A percentile compares a stretch with the other conserved stretches of the same genome.
Evolutionary conservation across 345 rosid species (phyloP).

Genomic region (Eucalyptus curtisii): DNA sequence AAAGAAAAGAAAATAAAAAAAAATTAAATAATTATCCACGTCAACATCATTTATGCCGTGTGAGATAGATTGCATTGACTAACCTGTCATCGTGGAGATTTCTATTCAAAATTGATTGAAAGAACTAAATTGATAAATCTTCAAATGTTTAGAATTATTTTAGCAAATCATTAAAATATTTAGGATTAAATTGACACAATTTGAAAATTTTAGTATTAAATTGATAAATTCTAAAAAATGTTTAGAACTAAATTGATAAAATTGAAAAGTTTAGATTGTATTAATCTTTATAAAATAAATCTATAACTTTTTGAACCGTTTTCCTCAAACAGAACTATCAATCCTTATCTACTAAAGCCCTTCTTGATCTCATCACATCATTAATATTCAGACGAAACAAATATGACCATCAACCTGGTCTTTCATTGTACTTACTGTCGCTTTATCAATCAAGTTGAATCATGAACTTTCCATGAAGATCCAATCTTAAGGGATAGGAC

Average conservation of each 20-base stretch:
- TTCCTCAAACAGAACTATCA: neutral
- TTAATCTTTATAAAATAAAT: too few species aligned
- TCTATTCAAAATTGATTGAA: too few species aligned
- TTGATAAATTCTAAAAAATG: too few species aligned
- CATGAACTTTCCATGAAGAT: neutral
- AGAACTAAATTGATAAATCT: too few species aligned
- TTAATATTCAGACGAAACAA: neutral
- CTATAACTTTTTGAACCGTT: neutral
- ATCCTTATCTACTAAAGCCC: neutral
- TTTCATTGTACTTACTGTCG: neutral
- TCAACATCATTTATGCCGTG: accelerated
- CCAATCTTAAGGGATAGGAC: neutral
- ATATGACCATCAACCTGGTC: neutral
- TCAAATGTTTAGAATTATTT: too few species aligned
- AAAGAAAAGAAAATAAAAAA: too few species aligned
- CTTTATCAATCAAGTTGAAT: neutral
- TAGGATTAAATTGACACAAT: too few species aligned
- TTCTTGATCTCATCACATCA: neutral
- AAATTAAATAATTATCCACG: too few species aligned
- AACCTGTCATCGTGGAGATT: accelerated
- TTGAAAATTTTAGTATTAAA: too few species aligned
- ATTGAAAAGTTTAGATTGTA: too few species aligned
- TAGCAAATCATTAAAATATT: too few species aligned
- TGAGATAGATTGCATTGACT: too few species aligned
- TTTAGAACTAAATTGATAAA: accelerated